Conservation (phyloP, 2,329 filamentous ascomycete genomes). For the Aspergillus pseudotamarii region DNA sequence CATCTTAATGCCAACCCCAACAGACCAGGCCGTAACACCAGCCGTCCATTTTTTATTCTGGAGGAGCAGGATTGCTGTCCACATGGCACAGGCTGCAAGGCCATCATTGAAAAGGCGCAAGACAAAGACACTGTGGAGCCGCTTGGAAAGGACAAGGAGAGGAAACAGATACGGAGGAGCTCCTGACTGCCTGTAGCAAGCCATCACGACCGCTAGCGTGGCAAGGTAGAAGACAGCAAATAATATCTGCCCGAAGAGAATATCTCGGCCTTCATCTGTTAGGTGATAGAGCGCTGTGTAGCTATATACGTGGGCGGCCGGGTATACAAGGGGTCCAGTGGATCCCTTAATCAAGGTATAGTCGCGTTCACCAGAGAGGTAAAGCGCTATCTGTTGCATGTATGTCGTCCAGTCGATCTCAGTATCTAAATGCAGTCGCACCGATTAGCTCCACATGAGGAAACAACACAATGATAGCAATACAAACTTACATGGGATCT, state of each 20-base stretch:
- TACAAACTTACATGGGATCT: slow-evolving; percentile 73
- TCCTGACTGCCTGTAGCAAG: slow-evolving; percentile 64
- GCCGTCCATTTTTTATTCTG: slow-evolving; percentile 74
- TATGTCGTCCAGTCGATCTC: slow-evolving; percentile 98
- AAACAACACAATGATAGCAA: slow-evolving; percentile 5
- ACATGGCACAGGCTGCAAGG: slow-evolving; percentile 82
- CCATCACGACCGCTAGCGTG: slow-evolving; percentile 75
- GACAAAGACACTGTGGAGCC: slow-evolving; percentile 90
- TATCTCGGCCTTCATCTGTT: slow-evolving; percentile 75
- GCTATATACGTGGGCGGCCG: slow-evolving; percentile 88
- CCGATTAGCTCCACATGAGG: slow-evolving; percentile 19
- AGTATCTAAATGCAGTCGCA: slow-evolving; percentile 66
- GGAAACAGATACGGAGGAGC: slow-evolving; percentile 83
- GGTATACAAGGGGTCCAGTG: slow-evolving; percentile 93
- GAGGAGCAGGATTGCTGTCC: slow-evolving; percentile 75
- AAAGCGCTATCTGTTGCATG: slow-evolving; percentile 88
- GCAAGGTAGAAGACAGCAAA: slow-evolving; percentile 80
- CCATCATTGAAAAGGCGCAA: slow-evolving; percentile 95
- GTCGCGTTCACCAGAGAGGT: slow-evolving; percentile 80
- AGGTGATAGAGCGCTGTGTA: slow-evolving; percentile 79
- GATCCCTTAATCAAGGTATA: slow-evolving; percentile 83
- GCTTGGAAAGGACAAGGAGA: slow-evolving; percentile 83
- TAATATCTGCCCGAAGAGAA: slow-evolving; percentile 77
- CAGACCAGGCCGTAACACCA: slow-evolving; percentile 72
- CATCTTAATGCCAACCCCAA: slow-evolving; percentile 94